phyloP scores from a whole-genome alignment of 1,284 basidiomycete species.

The Meripilus lineatus region DNA sequence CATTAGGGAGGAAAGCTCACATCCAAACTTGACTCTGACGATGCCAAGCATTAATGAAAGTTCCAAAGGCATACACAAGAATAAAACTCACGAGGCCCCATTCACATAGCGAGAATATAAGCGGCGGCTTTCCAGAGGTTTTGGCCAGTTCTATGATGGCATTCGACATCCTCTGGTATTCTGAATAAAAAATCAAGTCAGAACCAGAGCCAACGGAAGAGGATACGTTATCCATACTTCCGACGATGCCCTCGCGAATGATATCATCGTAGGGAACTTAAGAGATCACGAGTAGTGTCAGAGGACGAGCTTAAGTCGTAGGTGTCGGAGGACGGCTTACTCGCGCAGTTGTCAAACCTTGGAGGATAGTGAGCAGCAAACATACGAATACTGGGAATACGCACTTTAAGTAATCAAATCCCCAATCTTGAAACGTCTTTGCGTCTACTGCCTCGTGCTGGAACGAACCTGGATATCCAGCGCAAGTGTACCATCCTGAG shows the following conservation, averaged over 20 bases:
- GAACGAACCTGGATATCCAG: slow-evolving; percentile 47
- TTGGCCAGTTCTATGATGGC: slow-evolving; percentile 39
- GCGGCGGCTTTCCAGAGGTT: slow-evolving; percentile 33
- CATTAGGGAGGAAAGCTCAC: slow-evolving; percentile 20
- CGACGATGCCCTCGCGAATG: slow-evolving; percentile 40
- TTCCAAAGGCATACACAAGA: too few species aligned
- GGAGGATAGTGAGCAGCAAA: slow-evolving; percentile 1
- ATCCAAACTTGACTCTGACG: slow-evolving; percentile 40
- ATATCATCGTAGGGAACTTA: slow-evolving; percentile 45
- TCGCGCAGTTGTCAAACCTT: slow-evolving; percentile 49
- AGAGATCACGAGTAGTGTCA: not conserved
- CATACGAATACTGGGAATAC: slow-evolving; percentile 5
- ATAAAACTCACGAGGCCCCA: slow-evolving; percentile 41
- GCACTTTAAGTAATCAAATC: slow-evolving; percentile 49
- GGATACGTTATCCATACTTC: slow-evolving; percentile 32
- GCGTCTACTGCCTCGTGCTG: slow-evolving; percentile 42
- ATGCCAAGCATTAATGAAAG: not conserved
- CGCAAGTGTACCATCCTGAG: slow-evolving; percentile 50
- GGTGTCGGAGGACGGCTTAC: slow-evolving; percentile 21
- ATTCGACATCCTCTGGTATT: slow-evolving; percentile 44
- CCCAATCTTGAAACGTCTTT: slow-evolving; percentile 44
- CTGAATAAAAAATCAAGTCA: slow-evolving; percentile 22
- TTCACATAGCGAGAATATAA: slow-evolving; percentile 47
- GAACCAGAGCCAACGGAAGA: not conserved
- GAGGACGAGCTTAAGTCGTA: not conserved